phyloP scores from a whole-genome alignment of 2,329 filamentous ascomycete genomes.

The Ceratocystis cacaofunesta region DNA sequence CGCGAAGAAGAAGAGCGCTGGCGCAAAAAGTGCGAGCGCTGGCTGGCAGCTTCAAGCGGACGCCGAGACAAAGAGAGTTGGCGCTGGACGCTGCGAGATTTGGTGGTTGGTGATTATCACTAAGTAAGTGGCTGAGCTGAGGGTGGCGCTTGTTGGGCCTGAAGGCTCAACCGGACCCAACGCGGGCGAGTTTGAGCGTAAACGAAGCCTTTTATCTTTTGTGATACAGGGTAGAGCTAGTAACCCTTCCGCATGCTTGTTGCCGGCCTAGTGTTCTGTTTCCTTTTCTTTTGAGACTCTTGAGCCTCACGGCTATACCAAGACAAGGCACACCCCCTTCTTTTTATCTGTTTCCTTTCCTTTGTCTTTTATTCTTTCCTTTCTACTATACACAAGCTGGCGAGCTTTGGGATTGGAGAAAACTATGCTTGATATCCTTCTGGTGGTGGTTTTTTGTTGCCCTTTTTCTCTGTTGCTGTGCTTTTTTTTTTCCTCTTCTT shows the following conservation, averaged over 20 bases:
- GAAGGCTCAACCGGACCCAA: background rate
- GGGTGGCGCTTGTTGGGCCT: background rate
- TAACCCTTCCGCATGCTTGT: background rate
- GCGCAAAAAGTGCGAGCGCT: conserved; percentile 74
- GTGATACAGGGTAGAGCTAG: background rate
- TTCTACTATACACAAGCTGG: conserved; percentile 1
- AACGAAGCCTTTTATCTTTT: background rate
- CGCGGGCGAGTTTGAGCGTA: background rate
- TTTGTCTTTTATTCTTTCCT: background rate
- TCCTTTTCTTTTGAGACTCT: background rate
- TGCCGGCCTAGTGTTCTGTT: background rate
- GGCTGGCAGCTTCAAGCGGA: conserved; percentile 47
- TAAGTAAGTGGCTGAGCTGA: background rate
- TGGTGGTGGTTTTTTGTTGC: background rate
- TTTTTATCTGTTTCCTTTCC: background rate
- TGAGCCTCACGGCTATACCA: background rate
- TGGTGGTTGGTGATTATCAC: conserved; percentile 32
- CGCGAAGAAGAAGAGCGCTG: conserved; percentile 84
- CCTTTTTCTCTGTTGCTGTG: background rate
- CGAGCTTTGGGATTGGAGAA: background rate
- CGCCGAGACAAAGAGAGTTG: conserved; percentile 45
- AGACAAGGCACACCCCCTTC: background rate
- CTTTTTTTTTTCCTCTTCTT: background rate
- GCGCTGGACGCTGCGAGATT: conserved; percentile 62
- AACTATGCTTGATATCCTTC: conserved; percentile 1